Conservation (phyloP, 805 yeast species). For the Diddensiella santjacobensis region DNA sequence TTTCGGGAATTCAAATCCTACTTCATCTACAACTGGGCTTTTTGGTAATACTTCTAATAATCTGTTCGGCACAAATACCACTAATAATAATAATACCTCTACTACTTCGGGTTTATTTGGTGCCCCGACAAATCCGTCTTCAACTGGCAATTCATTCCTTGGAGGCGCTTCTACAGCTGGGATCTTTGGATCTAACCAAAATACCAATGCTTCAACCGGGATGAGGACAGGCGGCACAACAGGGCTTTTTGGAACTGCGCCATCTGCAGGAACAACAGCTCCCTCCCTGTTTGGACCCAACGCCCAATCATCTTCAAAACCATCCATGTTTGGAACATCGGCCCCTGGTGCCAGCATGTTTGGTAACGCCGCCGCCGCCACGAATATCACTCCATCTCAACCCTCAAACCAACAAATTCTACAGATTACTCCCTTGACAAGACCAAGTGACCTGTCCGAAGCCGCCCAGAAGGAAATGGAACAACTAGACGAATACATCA, state of each 20-base stretch:
- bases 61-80: too few species aligned
- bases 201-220: background rate
- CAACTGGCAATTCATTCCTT: background rate
- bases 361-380: background rate
- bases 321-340: background rate
- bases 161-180: constrained; percentile 3
- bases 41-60: constrained; percentile 27
- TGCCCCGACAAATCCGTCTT: background rate
- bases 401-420: background rate
- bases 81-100: constrained; percentile 5
- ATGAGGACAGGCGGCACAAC: background rate
- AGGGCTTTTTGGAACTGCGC: constrained; percentile 6
- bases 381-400: background rate
- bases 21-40: background rate
- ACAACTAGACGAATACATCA: constrained; percentile 51
- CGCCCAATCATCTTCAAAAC: constrained; percentile 8
- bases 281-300: constrained; percentile 10
- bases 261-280: background rate
- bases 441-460: constrained; percentile 58
- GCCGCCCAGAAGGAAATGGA: constrained; percentile 51
- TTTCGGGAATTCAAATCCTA: constrained; percentile 10
- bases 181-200: background rate
- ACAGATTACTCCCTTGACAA: constrained; percentile 48
- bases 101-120: constrained; percentile 10
- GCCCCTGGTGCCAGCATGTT: background rate